These are phyloP conservation scores for Stagonosporopsis chrysanthemi DNA, from an alignment of 2,329 filamentous ascomycete species.

Conservation along the genomic window DNA sequence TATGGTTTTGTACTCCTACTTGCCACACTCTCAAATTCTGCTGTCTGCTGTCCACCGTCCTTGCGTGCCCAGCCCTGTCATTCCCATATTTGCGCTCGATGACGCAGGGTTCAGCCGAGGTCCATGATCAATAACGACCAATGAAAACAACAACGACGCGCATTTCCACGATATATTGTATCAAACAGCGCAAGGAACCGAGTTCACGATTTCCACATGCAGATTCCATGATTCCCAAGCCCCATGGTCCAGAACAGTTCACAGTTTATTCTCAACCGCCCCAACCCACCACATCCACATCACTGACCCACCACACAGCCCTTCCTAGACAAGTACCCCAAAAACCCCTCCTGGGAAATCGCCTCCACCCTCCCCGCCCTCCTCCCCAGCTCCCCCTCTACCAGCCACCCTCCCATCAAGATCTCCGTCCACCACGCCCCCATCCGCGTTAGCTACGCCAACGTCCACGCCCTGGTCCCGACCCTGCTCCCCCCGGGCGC, in stretches of 20 bases:
- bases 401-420: conserved; percentile 41
- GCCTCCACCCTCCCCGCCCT: conserved; percentile 47
- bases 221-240: neutral
- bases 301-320: conserved; percentile 33
- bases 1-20: neutral
- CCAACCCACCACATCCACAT: neutral
- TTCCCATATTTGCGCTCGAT: neutral
- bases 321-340: conserved; percentile 42
- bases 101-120: conserved; percentile 3
- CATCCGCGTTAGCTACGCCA: conserved; percentile 47
- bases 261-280: neutral
- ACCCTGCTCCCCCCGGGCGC: conserved; percentile 36
- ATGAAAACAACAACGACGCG: neutral
- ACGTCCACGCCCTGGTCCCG: conserved; percentile 38
- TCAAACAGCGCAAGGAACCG: neutral
- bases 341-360: conserved; percentile 50
- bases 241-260: neutral
- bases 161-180: neutral
- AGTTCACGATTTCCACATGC: neutral
- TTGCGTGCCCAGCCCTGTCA: neutral
- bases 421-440: conserved; percentile 45
- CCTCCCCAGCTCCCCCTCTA: conserved; percentile 34
- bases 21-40: neutral
- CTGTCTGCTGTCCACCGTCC: neutral
- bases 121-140: neutral